phyloP scores from a whole-genome alignment of 148 eudicot genomes.

The Nepenthes mirabilis region DNA sequence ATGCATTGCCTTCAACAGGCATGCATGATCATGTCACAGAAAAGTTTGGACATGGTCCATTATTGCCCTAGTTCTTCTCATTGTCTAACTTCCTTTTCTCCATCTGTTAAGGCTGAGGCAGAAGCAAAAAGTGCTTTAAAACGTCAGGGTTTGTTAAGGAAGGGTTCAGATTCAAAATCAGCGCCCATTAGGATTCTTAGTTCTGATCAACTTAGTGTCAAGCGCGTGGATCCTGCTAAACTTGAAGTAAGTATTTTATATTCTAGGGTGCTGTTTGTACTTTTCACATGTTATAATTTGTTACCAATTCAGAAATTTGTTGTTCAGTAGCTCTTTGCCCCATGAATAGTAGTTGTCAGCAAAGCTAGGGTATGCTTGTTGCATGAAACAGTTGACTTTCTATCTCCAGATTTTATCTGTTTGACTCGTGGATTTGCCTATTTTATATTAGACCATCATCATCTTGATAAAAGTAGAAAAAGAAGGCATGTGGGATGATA shows the following conservation, averaged over 20 bases:
- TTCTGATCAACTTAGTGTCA: conserved; percentile 61
- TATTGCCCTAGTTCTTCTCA: not conserved
- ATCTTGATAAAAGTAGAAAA: too few species aligned
- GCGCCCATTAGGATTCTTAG: conserved; percentile 47
- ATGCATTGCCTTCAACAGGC: too few species aligned
- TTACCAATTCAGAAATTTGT: not conserved
- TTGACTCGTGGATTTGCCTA: too few species aligned
- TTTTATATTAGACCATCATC: too few species aligned
- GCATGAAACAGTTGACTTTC: too few species aligned
- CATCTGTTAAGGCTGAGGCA: conserved; percentile 48
- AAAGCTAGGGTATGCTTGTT: too few species aligned
- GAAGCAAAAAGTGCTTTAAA: conserved; percentile 50
- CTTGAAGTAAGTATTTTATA: conserved; percentile 56
- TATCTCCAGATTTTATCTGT: too few species aligned
- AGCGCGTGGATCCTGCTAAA: conserved; percentile 67
- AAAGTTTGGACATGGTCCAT: too few species aligned
- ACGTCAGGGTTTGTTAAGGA: conserved; percentile 51
- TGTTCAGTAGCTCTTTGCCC: too few species aligned
- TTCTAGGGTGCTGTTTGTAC: not conserved
- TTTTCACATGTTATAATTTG: not conserved
- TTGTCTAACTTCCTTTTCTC: not conserved
- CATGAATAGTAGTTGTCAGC: too few species aligned
- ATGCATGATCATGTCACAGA: too few species aligned
- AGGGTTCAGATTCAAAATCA: conserved; percentile 41
- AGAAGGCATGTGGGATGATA: too few species aligned